phyloP scores from a whole-genome alignment of 1,284 basidiomycete genomes.

The Fomitiporia mediterranea region DNA sequence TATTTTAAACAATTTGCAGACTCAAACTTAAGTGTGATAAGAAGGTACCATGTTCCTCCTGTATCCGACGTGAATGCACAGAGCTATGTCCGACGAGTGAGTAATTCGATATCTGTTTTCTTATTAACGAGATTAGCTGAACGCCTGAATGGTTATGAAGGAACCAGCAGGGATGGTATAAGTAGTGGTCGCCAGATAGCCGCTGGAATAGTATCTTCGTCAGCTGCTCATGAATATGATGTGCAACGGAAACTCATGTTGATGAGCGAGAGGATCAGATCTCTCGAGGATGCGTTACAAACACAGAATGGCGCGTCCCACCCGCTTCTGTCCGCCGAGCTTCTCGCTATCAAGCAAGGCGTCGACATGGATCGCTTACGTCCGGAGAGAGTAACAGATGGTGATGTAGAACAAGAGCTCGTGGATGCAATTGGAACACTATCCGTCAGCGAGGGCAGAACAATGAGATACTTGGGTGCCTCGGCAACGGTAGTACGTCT shows the following conservation, averaged over 20 bases:
- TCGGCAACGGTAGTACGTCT: slow-evolving; percentile 8
- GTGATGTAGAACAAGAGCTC: not conserved
- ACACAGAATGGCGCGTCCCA: slow-evolving; percentile 19
- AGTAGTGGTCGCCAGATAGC: not conserved
- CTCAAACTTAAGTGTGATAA: slow-evolving; percentile 19
- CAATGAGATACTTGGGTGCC: slow-evolving; percentile 5
- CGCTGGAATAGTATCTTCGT: not conserved
- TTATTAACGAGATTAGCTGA: not conserved
- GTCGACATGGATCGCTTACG: not conserved
- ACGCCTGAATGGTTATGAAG: not conserved
- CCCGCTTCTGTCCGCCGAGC: slow-evolving; percentile 25
- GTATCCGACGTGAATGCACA: slow-evolving; percentile 6
- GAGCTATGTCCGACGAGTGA: slow-evolving; percentile 22
- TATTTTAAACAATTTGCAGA: not conserved
- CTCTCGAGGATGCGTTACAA: slow-evolving; percentile 24
- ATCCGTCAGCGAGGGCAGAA: slow-evolving; percentile 1
- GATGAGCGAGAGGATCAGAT: slow-evolving; percentile 21
- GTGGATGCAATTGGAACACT: slow-evolving; percentile 7
- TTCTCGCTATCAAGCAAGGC: not conserved
- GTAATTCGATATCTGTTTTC: not conserved
- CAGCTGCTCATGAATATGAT: slow-evolving; percentile 21
- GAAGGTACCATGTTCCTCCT: slow-evolving; percentile 17
- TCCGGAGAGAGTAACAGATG: not conserved
- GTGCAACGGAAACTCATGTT: slow-evolving; percentile 16
- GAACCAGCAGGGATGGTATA: not conserved